Evolutionary conservation across 2,329 filamentous ascomycete genomes (phyloP), one percentile per base, ranked within the genome.

Genomic region (Pyrenochaeta sp.): DNA sequence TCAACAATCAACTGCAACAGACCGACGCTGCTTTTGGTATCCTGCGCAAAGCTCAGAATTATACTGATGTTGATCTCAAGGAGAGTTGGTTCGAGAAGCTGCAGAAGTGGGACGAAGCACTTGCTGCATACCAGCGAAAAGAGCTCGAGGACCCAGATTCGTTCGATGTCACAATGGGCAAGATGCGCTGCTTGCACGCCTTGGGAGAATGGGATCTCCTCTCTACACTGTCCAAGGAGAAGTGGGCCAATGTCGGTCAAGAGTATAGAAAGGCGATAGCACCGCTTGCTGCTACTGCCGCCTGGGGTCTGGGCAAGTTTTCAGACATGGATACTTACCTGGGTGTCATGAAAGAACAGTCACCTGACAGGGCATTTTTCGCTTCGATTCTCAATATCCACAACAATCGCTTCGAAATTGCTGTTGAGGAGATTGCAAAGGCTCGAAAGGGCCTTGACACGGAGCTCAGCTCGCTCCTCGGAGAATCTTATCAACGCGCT

Each of bases 31-130:
- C 94, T 28, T 97, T 99, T 59, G 94, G 94, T 72, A 99, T 99
- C 48, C 79, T 99, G 44, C 86, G 94, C 36, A 96, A 96, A 74
- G 94, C 94, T 7, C 94, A 99, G 71, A 84, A 90, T 29, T 99
- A 97, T 71, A 89, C 90, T 58, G 94, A 99, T 64, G 96, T 99
- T 20, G 90, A 96, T 65, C 80, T 99, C 35, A 90, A 96, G 48
- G 94, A 99, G 74, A 96, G 92, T 0, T 99, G 94, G 94, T 99
- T 96, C 58, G 95, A 99, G 73, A 97, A 96, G 75, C 77, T 99
- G 34, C 91, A 97, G 70, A 86, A 94, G 46, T 99, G 95, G 95
- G 95, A 99, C 55, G 95, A 99, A 72, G 94, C 94, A 3, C 78
- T 99, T 42, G 85, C 87, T 31, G 95, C 94, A 34, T 97, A 97